A percentile compares a stretch with the other conserved stretches of the same genome.
Conservation (phyloP, 192 early-diverging fungal species). For the Backusella tarrabulga region DNA sequence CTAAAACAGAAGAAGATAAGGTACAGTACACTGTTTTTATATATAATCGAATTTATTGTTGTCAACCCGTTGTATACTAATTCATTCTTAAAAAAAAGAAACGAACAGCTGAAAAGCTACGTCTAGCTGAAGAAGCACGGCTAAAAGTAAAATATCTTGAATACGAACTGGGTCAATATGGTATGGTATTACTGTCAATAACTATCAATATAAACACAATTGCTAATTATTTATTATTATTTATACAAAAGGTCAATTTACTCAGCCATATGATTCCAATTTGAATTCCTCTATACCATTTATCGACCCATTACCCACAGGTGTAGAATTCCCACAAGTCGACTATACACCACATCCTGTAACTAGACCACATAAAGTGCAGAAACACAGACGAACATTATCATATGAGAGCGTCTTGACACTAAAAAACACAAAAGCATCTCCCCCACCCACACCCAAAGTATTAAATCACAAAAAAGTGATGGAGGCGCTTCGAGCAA, state of each 20-base stretch:
- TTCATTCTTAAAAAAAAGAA: neutral
- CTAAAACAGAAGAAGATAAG: slow-evolving; percentile 10
- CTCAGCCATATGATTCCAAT: neutral
- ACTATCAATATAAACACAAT: neutral
- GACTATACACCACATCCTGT: neutral
- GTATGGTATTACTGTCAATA: neutral
- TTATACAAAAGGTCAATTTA: neutral
- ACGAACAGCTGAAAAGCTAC: neutral
- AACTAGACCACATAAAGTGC: neutral
- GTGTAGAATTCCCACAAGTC: neutral
- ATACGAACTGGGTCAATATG: neutral
- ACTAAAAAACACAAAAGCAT: neutral
- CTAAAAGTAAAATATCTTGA: slow-evolving; percentile 11
- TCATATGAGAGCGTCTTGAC: slow-evolving; percentile 10
- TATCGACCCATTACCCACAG: neutral
- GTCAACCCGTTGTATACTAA: neutral
- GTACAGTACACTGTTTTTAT: neutral
- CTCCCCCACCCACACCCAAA: neutral
- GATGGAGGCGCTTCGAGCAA: slow-evolving; percentile 18
- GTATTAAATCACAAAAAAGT: slow-evolving; percentile 5
- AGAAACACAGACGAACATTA: slow-evolving; percentile 3
- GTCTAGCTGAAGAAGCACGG: slow-evolving; percentile 9
- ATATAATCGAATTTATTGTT: neutral
- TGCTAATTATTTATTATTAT: neutral
- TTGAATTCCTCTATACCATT: neutral